A percentile compares a stretch with the other conserved stretches of the same genome.
Conservation (phyloP, 805 yeast species). For the Phaffomyces antillensis region DNA sequence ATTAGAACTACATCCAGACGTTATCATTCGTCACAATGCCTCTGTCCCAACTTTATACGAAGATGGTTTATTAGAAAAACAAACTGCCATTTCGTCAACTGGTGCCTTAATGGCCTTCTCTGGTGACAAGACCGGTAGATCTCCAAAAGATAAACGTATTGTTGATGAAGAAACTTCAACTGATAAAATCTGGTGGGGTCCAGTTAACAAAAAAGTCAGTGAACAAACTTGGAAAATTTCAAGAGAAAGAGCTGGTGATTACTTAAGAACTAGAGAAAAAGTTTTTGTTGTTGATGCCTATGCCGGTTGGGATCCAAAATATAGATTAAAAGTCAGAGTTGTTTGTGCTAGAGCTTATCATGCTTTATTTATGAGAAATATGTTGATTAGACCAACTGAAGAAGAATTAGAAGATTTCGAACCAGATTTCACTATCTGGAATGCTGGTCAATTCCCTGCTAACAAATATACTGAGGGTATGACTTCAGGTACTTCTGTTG, state of each 20-base stretch:
- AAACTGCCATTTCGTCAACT: slow-evolving; percentile 84
- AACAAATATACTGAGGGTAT: slow-evolving; percentile 93
- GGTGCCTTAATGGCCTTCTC: slow-evolving; percentile 96
- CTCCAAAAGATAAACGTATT: slow-evolving; percentile 96
- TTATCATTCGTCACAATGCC: slow-evolving; percentile 79
- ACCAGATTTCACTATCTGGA: slow-evolving; percentile 97
- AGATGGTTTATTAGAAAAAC: slow-evolving; percentile 85
- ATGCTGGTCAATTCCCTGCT: slow-evolving; percentile 98
- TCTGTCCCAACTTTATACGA: slow-evolving; percentile 90
- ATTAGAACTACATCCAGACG: slow-evolving; percentile 51
- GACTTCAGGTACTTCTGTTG: slow-evolving; percentile 94
- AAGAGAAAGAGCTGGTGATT: slow-evolving; percentile 94
- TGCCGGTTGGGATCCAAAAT: slow-evolving; percentile 99
- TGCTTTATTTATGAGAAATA: slow-evolving; percentile 95
- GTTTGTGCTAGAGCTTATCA: slow-evolving; percentile 98
- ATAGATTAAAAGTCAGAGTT: slow-evolving; percentile 91
- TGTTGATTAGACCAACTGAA: slow-evolving; percentile 90
- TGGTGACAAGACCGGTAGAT: slow-evolving; percentile 94
- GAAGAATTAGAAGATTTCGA: slow-evolving; percentile 85
- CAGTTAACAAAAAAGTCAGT: slow-evolving; percentile 91
- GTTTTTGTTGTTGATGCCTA: slow-evolving; percentile 92
- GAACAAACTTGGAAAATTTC: slow-evolving; percentile 94
- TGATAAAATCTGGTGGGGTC: slow-evolving; percentile 97
- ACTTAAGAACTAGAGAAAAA: slow-evolving; percentile 90
- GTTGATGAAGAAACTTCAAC: slow-evolving; percentile 88